Percentiles rank a stretch among this genome's conserved stretches.
These are phyloP conservation scores for Diplocarpon mali DNA, from an alignment of 2,329 filamentous ascomycete species.

Conservation along the genomic window DNA sequence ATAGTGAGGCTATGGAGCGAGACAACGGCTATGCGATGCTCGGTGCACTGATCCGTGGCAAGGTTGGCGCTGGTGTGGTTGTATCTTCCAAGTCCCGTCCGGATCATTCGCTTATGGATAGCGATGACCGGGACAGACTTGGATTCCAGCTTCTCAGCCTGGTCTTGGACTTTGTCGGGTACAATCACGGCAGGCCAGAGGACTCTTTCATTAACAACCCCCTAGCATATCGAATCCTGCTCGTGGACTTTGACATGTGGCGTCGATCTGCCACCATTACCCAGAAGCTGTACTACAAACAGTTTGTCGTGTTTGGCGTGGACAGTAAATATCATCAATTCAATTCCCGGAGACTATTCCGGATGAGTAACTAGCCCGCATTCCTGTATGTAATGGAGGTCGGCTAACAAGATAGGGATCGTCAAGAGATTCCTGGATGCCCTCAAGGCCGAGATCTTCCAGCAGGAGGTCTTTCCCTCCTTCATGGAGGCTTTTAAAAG, in stretches of 20 bases:
- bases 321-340: constrained; percentile 87
- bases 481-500: constrained; percentile 72
- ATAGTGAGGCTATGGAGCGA: constrained; percentile 95
- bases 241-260: constrained; percentile 93
- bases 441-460: constrained; percentile 73
- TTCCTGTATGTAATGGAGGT: constrained; percentile 2
- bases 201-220: constrained; percentile 94
- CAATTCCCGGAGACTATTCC: constrained; percentile 73
- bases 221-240: constrained; percentile 79
- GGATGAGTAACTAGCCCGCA: constrained; percentile 62
- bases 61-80: constrained; percentile 48
- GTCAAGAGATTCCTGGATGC: constrained; percentile 84
- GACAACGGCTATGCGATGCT: constrained; percentile 90
- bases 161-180: constrained; percentile 80
- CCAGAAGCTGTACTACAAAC: constrained; percentile 83
- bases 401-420: constrained; percentile 47
- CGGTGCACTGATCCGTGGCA: constrained; percentile 71
- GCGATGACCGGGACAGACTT: constrained; percentile 43
- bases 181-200: constrained; percentile 65
- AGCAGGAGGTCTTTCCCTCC: constrained; percentile 57
- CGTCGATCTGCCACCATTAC: constrained; percentile 64
- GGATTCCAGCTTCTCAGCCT: constrained; percentile 59
- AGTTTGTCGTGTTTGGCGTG: constrained; percentile 81
- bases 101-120: constrained; percentile 31
- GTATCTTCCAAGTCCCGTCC: constrained; percentile 26